Evolutionary conservation across 805 yeast genomes (phyloP).

Genomic region (Vanderwaltozyma polyspora): DNA sequence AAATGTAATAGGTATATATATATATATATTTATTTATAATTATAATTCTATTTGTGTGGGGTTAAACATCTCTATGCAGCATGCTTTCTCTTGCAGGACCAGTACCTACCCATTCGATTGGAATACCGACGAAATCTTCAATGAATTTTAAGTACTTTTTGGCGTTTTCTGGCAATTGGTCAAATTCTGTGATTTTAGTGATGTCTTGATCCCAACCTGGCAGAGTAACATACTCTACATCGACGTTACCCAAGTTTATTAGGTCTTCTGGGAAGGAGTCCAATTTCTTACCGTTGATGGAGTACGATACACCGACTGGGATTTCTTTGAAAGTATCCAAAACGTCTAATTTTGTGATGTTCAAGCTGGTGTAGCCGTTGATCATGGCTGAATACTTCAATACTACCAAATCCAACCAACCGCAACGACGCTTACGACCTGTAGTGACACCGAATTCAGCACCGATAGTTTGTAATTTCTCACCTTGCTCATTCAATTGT

Average conservation of each 20-base stretch:
- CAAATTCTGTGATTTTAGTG: conserved; percentile 55
- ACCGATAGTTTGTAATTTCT: conserved; percentile 78
- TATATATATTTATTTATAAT: too few relatives aligned
- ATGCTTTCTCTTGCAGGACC: conserved; percentile 95
- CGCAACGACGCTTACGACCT: conserved; percentile 98
- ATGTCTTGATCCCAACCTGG: conserved; percentile 93
- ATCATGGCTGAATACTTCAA: conserved; percentile 81
- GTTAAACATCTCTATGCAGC: conserved; percentile 44
- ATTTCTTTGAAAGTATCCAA: conserved; percentile 83
- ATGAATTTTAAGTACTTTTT: conserved; percentile 73
- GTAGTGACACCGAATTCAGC: conserved; percentile 97
- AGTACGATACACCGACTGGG: conserved; percentile 77
- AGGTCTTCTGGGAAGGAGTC: conserved; percentile 90
- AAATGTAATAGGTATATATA: too few relatives aligned
- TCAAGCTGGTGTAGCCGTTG: conserved; percentile 90
- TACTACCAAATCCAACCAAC: conserved; percentile 96
- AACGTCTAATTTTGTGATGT: conserved; percentile 92
- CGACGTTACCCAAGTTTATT: conserved; percentile 70
- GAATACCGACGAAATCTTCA: conserved; percentile 74
- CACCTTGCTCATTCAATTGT: conserved; percentile 81
- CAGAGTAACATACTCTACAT: conserved; percentile 79
- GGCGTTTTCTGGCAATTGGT: conserved; percentile 80
- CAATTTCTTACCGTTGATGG: conserved; percentile 62
- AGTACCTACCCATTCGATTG: conserved; percentile 94
- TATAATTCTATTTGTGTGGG: too few relatives aligned